These are phyloP conservation scores for Penicillium herquei DNA, from an alignment of 495 filamentous ascomycete species.

Conservation along the genomic window DNA sequence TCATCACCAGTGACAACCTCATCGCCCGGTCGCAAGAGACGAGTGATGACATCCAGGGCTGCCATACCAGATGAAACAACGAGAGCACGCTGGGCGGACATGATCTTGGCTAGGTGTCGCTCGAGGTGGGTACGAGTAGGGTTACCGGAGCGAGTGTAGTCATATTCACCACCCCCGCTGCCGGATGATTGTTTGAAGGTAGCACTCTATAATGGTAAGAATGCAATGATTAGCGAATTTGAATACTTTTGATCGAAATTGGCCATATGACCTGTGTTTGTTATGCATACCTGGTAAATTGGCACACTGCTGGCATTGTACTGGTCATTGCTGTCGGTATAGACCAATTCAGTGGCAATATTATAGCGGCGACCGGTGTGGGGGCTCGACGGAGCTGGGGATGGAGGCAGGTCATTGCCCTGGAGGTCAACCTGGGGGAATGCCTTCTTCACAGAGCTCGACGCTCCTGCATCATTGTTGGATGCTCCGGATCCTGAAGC, in stretches of 20 bases:
- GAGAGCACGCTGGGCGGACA: conserved; percentile 86
- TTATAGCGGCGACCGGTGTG: conserved; percentile 81
- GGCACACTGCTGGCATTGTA: conserved; percentile 93
- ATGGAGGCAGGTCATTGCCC: conserved; percentile 88
- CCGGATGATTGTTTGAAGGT: conserved; percentile 94
- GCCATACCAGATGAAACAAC: conserved; percentile 97
- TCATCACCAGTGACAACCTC: conserved; percentile 97
- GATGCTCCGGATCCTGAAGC: conserved; percentile 39
- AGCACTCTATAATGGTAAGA: conserved; percentile 60
- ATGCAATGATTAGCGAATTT: conserved; percentile 5
- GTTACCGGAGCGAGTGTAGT: conserved; percentile 97
- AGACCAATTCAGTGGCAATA: conserved; percentile 92
- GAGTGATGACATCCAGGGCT: conserved; percentile 94
- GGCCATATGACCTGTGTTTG: background rate
- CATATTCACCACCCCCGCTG: conserved; percentile 80
- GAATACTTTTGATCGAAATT: background rate
- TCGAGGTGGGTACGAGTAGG: conserved; percentile 95
- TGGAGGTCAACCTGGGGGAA: conserved; percentile 76
- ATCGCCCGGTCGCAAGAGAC: conserved; percentile 86
- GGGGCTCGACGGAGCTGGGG: conserved; percentile 90
- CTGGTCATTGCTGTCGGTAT: conserved; percentile 92
- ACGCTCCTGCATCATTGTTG: conserved; percentile 21
- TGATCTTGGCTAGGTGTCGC: conserved; percentile 96
- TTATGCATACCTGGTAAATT: conserved; percentile 73
- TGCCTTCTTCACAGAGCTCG: conserved; percentile 58